phyloP scores from a whole-genome alignment of 2,329 filamentous ascomycete genomes.

The Tolypocladium tropicale region DNA sequence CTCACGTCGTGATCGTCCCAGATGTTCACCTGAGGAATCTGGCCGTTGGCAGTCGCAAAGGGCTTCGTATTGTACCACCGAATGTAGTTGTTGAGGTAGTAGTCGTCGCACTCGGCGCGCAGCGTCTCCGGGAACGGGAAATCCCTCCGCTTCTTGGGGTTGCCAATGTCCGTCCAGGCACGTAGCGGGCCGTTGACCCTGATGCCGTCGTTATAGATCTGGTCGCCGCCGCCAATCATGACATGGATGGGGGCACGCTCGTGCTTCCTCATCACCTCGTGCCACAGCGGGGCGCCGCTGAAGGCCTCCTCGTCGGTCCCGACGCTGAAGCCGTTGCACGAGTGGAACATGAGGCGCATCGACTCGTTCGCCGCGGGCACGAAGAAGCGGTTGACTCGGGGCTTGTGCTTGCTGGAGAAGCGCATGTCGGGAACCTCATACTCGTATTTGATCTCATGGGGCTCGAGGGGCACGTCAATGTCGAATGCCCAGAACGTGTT shows the following conservation, averaged over 20 bases:
- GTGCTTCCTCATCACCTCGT: conserved; percentile 80
- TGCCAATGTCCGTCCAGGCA: conserved; percentile 74
- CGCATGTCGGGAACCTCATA: conserved; percentile 62
- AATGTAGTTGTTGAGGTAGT: conserved; percentile 87
- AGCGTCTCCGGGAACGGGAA: conserved; percentile 70
- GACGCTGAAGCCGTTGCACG: conserved; percentile 91
- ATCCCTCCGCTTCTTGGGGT: conserved; percentile 70
- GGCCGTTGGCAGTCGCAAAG: conserved; percentile 76
- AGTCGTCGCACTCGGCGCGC: conserved; percentile 75
- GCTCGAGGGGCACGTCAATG: conserved; percentile 64
- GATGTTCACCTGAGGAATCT: conserved; percentile 93
- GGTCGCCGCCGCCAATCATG: conserved; percentile 89
- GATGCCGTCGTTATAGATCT: conserved; percentile 93
- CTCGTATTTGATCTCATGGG: conserved; percentile 63
- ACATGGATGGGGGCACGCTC: conserved; percentile 79
- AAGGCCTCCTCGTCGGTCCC: conserved; percentile 78
- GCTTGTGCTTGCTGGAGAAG: conserved; percentile 47
- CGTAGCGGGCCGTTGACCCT: conserved; percentile 73
- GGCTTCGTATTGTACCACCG: conserved; percentile 72
- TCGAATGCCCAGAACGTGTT: conserved; percentile 93
- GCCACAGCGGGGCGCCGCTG: conserved; percentile 89
- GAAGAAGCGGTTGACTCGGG: conserved; percentile 63
- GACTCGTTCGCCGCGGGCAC: conserved; percentile 73
- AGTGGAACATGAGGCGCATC: conserved; percentile 99
- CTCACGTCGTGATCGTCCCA: conserved; percentile 89